Conservation (phyloP, 2,329 filamentous ascomycete species). For the Pestalotiopsis sp. region DNA sequence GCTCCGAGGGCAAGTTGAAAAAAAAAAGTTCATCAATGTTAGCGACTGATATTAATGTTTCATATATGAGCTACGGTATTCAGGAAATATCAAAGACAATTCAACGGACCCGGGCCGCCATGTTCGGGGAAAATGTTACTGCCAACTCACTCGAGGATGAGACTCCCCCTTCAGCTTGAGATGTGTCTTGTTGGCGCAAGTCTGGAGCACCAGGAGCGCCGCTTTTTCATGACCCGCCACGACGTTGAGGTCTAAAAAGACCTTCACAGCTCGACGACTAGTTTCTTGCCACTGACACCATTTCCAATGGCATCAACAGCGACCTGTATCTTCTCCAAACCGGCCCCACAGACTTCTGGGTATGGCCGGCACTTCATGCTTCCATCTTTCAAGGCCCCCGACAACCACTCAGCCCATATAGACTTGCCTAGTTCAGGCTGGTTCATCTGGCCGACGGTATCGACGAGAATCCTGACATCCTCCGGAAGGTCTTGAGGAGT, state of each 20-base stretch:
- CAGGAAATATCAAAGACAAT: neutral
- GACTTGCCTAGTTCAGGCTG: slow-evolving; percentile 32
- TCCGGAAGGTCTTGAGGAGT: slow-evolving; percentile 37
- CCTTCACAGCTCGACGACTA: slow-evolving; percentile 33
- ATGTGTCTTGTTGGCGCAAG: neutral
- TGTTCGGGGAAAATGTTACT: neutral
- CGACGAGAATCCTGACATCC: slow-evolving; percentile 32
- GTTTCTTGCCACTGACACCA: slow-evolving; percentile 45
- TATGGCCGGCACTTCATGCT: slow-evolving; percentile 42
- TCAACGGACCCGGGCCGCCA: neutral
- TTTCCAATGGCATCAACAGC: slow-evolving; percentile 39
- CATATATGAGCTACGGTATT: neutral
- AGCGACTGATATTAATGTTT: neutral
- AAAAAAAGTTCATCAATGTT: neutral
- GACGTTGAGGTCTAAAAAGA: neutral
- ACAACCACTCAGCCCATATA: slow-evolving; percentile 42
- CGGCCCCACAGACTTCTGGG: slow-evolving; percentile 41
- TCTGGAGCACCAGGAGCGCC: neutral
- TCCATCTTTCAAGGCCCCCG: slow-evolving; percentile 38
- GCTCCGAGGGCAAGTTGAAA: neutral
- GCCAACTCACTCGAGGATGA: neutral
- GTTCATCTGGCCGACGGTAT: slow-evolving; percentile 28
- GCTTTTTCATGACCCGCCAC: neutral
- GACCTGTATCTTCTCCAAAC: slow-evolving; percentile 44
- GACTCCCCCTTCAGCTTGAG: neutral